Percentiles rank a stretch among this genome's conserved stretches.
Evolutionary conservation across 2,329 filamentous ascomycete species (phyloP).

Genomic region (Lachnum nothofagi): DNA sequence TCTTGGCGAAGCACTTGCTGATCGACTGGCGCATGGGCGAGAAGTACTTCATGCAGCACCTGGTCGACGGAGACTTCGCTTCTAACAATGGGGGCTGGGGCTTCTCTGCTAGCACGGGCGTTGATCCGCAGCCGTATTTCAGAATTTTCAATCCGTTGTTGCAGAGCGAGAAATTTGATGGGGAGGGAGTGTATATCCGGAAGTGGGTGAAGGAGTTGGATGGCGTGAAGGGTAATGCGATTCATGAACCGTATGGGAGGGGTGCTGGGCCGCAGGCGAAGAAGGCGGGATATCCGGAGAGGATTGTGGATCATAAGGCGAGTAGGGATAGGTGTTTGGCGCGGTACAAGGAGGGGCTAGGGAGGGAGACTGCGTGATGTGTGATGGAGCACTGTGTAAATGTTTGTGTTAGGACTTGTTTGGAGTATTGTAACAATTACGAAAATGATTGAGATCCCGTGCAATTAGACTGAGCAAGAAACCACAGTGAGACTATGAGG

Average conservation of each 20-base stretch:
- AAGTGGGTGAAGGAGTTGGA: conserved; percentile 75
- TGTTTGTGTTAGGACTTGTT: no score
- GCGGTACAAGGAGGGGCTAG: conserved; percentile 64
- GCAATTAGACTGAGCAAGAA: no score
- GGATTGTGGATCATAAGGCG: conserved; percentile 69
- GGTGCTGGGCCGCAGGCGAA: conserved; percentile 49
- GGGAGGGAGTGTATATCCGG: conserved; percentile 71
- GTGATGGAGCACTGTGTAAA: no score
- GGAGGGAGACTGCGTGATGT: conserved; percentile 37
- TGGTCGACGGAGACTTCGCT: conserved; percentile 34
- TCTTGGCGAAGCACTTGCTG: conserved; percentile 73
- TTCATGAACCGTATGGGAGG: conserved; percentile 79
- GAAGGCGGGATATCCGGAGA: conserved; percentile 66
- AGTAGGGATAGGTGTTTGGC: conserved; percentile 62
- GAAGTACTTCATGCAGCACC: conserved; percentile 73
- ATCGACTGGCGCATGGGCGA: conserved; percentile 82
- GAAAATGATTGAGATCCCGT: no score
- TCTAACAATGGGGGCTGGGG: conserved; percentile 34
- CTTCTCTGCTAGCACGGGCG: conserved; percentile 60
- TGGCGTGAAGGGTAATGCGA: conserved; percentile 57
- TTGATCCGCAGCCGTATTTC: conserved; percentile 86
- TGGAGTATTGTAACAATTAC: no score
- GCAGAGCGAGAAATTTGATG: conserved; percentile 83
- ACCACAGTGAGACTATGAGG: no score
- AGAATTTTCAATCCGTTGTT: conserved; percentile 81